A percentile compares a stretch with the other conserved stretches of the same genome.
Evolutionary conservation across 2,329 filamentous ascomycete genomes (phyloP).

Genomic region (Xylariaceae sp.): DNA sequence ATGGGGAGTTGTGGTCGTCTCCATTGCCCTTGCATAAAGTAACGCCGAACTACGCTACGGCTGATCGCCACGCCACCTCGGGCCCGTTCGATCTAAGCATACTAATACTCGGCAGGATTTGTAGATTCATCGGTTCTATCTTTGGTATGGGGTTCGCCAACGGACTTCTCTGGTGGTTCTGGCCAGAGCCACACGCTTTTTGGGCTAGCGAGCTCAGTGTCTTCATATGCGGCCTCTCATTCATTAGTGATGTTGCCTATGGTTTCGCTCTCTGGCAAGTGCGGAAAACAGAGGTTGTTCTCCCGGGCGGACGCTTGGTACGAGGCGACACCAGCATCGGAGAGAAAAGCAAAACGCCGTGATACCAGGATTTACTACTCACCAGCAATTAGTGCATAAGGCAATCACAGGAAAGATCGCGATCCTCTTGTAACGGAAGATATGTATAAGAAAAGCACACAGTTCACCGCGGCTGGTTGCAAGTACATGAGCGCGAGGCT

Average conservation of each 20-base stretch:
- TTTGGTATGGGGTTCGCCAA: slow-evolving; percentile 38
- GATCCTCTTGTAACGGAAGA: no score
- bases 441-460: no score
- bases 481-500: no score
- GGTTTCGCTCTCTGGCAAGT: slow-evolving; percentile 34
- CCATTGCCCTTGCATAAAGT: background rate
- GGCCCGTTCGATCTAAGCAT: background rate
- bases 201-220: slow-evolving; percentile 40
- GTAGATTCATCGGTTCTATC: slow-evolving; percentile 40
- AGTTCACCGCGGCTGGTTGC: no score
- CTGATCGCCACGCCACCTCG: no score
- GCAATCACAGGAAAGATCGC: background rate
- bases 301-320: slow-evolving; percentile 35
- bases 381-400: no score
- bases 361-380: background rate
- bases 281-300: slow-evolving; percentile 34
- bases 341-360: background rate
- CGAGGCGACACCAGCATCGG: background rate
- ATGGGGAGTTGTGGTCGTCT: background rate
- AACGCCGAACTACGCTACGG: no score
- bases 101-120: slow-evolving; percentile 33
- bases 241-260: slow-evolving; percentile 38
- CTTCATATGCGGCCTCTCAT: slow-evolving; percentile 38
- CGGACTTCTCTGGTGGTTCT: slow-evolving; percentile 44
- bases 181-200: slow-evolving; percentile 49